Base-by-base conservation (phyloP, 768 basidiomycete species). In the Lactarius tabidus region DNA sequence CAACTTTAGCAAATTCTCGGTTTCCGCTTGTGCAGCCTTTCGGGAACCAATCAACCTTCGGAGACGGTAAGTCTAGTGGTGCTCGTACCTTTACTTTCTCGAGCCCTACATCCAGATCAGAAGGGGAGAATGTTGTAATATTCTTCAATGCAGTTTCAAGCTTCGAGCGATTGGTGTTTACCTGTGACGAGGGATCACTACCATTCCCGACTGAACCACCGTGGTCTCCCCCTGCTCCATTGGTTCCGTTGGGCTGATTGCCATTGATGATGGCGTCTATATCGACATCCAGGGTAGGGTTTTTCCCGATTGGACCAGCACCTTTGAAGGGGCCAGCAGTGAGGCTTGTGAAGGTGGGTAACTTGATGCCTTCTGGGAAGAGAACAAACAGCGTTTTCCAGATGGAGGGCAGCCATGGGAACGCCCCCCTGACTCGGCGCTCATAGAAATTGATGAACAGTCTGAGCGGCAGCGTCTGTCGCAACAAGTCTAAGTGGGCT, bases 371-470 rank as follows among this genome's bases (percentile, higher is more conserved):
- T 15, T 36, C 7, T 3, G 68, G 66, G 59, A 69, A 69, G n/a
- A 69, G 66, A 15, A 8, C 1, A 10, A n/a, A 5, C 33, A 67
- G 29, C 12, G 53, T 60, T 18, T 62, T 52, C 48, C 45, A 59
- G 43, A 68, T 64, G 38, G 67, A 68, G 23, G 69, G 69, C n/a
- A 69, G 38, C 63, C 57, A 68, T 15, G 69, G 67, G 43, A 48
- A 23, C 28, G 6, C 12, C 26, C 26, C 23, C 38, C 69, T 36
- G 60, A 69, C 28, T 31, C 48, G 36, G 15, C 20, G 17, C 48
- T 69, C 69, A 33, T 68, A 69, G 57, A 69, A 65, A 38, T 52
- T 51, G 60, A 68, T 35, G 45, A 15, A 14, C 26, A 68, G 2
- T 36, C 59, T 48, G 52, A 64, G 31, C 23, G 69, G 69, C 17